Evolutionary conservation across 2,329 filamentous ascomycete genomes (phyloP), one percentile per base, ranked within the genome.

Genomic region (Colletotrichum phormii): DNA sequence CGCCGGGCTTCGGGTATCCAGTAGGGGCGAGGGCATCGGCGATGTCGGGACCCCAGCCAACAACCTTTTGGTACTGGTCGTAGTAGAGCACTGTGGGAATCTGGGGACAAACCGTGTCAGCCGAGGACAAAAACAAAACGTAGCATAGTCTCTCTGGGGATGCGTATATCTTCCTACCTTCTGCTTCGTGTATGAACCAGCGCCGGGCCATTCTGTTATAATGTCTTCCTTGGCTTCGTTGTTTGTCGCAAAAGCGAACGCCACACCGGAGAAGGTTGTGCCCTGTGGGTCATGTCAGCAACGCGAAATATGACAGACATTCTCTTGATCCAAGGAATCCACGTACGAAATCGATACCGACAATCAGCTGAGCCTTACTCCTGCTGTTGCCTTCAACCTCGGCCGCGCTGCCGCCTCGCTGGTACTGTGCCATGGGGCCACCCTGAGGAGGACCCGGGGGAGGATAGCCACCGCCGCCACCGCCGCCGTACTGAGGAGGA

Each of bases 31-130:
- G 90, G 75, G 97, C 97, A 84, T 98, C 96, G 74, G 97, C 95
- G 79, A 98, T 98, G 87, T 99, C 97, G 70, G 96, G 95, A 75
- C 97, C 97, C 97, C 97, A 99, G 78, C 97, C 97, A n/a, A 98
- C 97, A 61, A 99, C 97, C 84, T 98, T 98, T 81, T 99, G 97
- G 83, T 98, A 98, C 84, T 98, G 96, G 81, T 99, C 97, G 82
- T 99, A 99, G 87, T 99, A 99, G 74, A 99, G 90, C n/a, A 99
- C 97, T 15, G 97, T 98, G 18, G 97, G 97, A 78, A 99, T 98
- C 97, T 97, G 79, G 42, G n/a, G 49, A 62, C 26, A 29, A 46
- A 1, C n/a, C 51, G 8, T 22, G 66, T 72, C 31, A 72, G 66
- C 60, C 15, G 35, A 31, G 18, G 46, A 22, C 51, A 24, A 29